Percentiles rank a stretch among this genome's conserved stretches.
phyloP scores from a whole-genome alignment of 345 rosid genomes.

The Luvunga scandens region DNA sequence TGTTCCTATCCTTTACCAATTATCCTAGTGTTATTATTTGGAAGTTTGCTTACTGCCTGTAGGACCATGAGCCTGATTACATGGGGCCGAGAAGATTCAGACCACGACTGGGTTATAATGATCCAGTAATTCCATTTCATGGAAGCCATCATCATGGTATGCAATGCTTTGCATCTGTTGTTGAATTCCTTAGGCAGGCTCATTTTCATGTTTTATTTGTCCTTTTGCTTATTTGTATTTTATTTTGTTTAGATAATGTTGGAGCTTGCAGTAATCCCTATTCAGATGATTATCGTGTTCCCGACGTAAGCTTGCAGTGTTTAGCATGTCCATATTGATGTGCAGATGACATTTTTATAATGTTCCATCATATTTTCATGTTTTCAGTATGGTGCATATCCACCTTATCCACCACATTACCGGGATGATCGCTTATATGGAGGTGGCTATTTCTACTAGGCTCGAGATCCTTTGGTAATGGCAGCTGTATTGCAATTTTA shows the following conservation, averaged over 20 bases:
- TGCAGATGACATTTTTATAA: slow-evolving; percentile 3
- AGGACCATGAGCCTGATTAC: slow-evolving; percentile 53
- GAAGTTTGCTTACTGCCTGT: slow-evolving; percentile 13
- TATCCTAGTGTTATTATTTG: slow-evolving; percentile 1
- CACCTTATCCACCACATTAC: slow-evolving; percentile 41
- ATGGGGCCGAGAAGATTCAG: slow-evolving; percentile 42
- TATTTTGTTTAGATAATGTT: slow-evolving; percentile 38
- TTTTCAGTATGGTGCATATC: slow-evolving; percentile 42
- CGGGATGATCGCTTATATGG: slow-evolving; percentile 40
- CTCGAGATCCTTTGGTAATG: slow-evolving; percentile 27
- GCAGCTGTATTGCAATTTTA: slow-evolving; percentile 2
- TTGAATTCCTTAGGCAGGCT: slow-evolving; percentile 10
- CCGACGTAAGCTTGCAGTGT: slow-evolving; percentile 42
- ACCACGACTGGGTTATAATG: slow-evolving; percentile 43
- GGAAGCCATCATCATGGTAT: slow-evolving; percentile 47
- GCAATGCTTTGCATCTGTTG: background rate
- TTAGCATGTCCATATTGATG: slow-evolving; percentile 9
- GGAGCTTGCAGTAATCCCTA: slow-evolving; percentile 37
- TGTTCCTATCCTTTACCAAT: background rate
- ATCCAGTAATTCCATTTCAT: slow-evolving; percentile 31
- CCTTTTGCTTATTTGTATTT: slow-evolving; percentile 13
- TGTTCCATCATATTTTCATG: slow-evolving; percentile 12
- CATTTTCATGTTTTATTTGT: background rate
- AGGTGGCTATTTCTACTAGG: slow-evolving; percentile 44
- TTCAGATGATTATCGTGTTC: slow-evolving; percentile 39